These are phyloP conservation scores for Sabuloglossum arenarium DNA, from an alignment of 495 filamentous ascomycete genomes.

Conservation along the genomic window DNA sequence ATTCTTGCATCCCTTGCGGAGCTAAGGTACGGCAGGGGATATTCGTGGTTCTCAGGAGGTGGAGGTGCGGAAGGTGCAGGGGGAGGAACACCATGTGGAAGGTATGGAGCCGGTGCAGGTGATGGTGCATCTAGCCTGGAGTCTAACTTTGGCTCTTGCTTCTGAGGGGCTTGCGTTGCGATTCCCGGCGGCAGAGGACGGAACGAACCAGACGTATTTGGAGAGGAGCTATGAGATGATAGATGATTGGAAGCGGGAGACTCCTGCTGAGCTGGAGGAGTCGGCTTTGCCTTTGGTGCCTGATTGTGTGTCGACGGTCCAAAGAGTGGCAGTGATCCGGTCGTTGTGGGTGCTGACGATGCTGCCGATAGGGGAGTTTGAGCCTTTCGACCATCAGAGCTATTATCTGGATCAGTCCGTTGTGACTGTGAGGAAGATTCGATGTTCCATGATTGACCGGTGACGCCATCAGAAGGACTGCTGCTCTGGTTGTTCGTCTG, in stretches of 20 bases:
- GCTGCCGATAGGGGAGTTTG: background rate
- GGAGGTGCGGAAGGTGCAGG: background rate
- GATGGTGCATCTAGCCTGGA: background rate
- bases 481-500: background rate
- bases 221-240: background rate
- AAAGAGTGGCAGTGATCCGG: background rate
- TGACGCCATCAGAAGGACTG: background rate
- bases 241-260: background rate
- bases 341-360: background rate
- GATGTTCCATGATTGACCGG: background rate
- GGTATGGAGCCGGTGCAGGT: background rate
- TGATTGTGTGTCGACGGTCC: background rate
- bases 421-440: background rate
- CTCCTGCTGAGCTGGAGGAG: background rate
- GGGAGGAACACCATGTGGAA: slow-evolving; percentile 1
- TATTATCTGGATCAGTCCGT: background rate
- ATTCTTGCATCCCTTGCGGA: background rate
- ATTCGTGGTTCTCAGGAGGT: slow-evolving; percentile 1
- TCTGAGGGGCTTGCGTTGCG: background rate
- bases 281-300: background rate
- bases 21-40: background rate
- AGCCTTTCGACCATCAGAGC: background rate
- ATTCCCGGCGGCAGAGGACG: background rate
- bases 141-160: background rate
- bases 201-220: background rate